Evolutionary conservation across 495 filamentous ascomycete species (phyloP).

Genomic region (Penicillium antarcticum): DNA sequence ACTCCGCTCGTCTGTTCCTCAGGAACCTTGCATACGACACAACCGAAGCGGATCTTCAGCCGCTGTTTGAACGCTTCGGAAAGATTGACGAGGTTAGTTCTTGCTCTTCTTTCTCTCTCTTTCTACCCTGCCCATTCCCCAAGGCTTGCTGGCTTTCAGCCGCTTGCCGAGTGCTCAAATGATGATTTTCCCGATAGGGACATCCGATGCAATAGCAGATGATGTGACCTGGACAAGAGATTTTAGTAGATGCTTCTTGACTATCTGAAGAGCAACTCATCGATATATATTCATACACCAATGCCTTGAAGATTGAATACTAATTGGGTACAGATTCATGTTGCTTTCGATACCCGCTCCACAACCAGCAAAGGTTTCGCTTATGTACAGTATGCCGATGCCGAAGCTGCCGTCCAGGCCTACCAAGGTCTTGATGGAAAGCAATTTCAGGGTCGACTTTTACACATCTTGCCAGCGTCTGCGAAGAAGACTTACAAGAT

Average conservation of each 20-base stretch:
- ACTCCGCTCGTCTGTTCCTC: constrained; percentile 70
- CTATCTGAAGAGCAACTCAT: constrained; percentile 48
- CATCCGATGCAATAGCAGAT: constrained; percentile 81
- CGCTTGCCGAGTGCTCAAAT: constrained; percentile 43
- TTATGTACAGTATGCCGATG: constrained; percentile 71
- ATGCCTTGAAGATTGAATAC: constrained; percentile 21
- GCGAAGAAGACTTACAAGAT: constrained; percentile 76
- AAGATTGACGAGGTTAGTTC: constrained; percentile 79
- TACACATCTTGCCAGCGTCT: constrained; percentile 82
- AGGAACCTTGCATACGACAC: constrained; percentile 83
- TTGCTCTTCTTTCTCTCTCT: constrained; percentile 6
- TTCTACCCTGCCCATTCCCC: constrained; percentile 3
- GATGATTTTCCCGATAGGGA: constrained; percentile 99
- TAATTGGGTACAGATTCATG: constrained; percentile 66
- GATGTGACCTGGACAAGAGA: constrained; percentile 63
- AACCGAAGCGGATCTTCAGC: constrained; percentile 71
- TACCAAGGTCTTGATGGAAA: constrained; percentile 72
- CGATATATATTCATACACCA: constrained; percentile 38
- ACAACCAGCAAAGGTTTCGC: constrained; percentile 82
- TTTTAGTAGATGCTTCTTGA: constrained; percentile 79
- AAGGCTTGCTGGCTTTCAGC: constrained; percentile 4
- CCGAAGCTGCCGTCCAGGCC: constrained; percentile 70
- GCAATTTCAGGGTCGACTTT: constrained; percentile 83
- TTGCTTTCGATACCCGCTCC: constrained; percentile 64
- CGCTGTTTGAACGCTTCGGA: constrained; percentile 67